Evolutionary conservation across 2,329 filamentous ascomycete genomes (phyloP).

Genomic region (Beauveria medogensis): DNA sequence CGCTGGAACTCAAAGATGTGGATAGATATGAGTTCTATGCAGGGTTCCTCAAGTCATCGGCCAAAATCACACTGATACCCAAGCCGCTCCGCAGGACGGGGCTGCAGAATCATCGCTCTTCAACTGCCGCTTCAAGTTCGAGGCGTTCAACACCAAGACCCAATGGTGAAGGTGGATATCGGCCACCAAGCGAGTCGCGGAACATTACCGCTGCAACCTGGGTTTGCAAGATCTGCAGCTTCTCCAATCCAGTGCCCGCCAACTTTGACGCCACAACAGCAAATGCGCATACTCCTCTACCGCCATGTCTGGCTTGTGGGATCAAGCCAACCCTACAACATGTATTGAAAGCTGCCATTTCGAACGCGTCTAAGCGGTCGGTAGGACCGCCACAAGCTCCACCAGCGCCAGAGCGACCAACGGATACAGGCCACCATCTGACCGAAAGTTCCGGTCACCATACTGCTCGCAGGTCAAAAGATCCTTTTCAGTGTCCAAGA

Average conservation of each 20-base stretch:
- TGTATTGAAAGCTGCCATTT: slow-evolving; percentile 79
- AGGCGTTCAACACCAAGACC: slow-evolving; percentile 29
- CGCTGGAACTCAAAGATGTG: slow-evolving; percentile 82
- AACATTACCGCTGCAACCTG: slow-evolving; percentile 61
- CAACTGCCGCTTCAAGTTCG: slow-evolving; percentile 36
- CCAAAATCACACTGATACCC: slow-evolving; percentile 83
- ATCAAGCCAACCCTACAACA: slow-evolving; percentile 82
- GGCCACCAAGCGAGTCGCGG: slow-evolving; percentile 22
- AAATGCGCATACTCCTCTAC: slow-evolving; percentile 68
- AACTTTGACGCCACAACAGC: slow-evolving; percentile 86
- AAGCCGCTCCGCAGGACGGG: slow-evolving; percentile 65
- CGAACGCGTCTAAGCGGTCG: slow-evolving; percentile 55
- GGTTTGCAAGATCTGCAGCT: slow-evolving; percentile 94
- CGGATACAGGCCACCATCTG: neutral
- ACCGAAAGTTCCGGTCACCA: neutral
- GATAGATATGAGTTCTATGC: slow-evolving; percentile 88
- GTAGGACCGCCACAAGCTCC: slow-evolving; percentile 9
- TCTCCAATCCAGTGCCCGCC: slow-evolving; percentile 84
- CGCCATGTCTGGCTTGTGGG: slow-evolving; percentile 85
- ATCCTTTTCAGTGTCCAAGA: slow-evolving; percentile 62
- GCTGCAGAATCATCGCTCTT: slow-evolving; percentile 41
- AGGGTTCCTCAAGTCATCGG: slow-evolving; percentile 87
- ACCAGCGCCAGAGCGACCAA: slow-evolving; percentile 7
- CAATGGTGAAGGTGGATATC: slow-evolving; percentile 32
- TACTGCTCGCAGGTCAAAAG: slow-evolving; percentile 8